phyloP scores from a whole-genome alignment of 495 filamentous ascomycete genomes.

The Zalerion maritima region DNA sequence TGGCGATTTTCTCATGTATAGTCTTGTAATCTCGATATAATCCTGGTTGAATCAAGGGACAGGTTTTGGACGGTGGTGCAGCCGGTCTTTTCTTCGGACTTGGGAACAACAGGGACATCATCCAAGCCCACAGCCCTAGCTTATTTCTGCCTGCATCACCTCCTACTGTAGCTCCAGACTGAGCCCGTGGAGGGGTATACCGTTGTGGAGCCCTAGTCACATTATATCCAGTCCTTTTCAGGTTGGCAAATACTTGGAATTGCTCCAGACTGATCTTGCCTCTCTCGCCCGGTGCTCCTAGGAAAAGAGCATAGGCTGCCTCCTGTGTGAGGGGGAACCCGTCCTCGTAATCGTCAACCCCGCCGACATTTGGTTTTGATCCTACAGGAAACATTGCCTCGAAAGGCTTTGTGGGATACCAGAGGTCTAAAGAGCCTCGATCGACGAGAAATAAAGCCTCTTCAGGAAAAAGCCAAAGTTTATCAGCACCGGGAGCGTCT shows the following conservation, averaged over 20 bases:
- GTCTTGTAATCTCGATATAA: slow-evolving; percentile 67
- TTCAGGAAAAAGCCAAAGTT: slow-evolving; percentile 76
- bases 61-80: slow-evolving; percentile 22
- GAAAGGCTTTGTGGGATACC: slow-evolving; percentile 48
- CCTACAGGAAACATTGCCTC: slow-evolving; percentile 22
- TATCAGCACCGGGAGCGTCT: slow-evolving; percentile 31
- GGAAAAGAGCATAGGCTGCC: slow-evolving; percentile 70
- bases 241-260: slow-evolving; percentile 70
- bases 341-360: slow-evolving; percentile 33
- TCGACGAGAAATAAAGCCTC: slow-evolving; percentile 84
- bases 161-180: too few relatives aligned
- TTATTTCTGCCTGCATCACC: too few relatives aligned
- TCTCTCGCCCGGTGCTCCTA: slow-evolving; percentile 46
- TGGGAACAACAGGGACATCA: slow-evolving; percentile 22
- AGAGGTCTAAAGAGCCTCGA: slow-evolving; percentile 67
- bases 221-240: slow-evolving; percentile 74
- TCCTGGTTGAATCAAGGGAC: slow-evolving; percentile 59
- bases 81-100: neutral
- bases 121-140: slow-evolving; percentile 24
- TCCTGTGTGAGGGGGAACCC: slow-evolving; percentile 78
- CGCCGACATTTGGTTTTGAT: slow-evolving; percentile 8
- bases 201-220: slow-evolving; percentile 56
- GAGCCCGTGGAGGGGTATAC: slow-evolving; percentile 10
- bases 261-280: slow-evolving; percentile 56
- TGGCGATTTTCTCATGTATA: slow-evolving; percentile 58